Evolutionary conservation across 2,329 filamentous ascomycete genomes (phyloP).

Genomic region (Fonsecaea erecta): DNA sequence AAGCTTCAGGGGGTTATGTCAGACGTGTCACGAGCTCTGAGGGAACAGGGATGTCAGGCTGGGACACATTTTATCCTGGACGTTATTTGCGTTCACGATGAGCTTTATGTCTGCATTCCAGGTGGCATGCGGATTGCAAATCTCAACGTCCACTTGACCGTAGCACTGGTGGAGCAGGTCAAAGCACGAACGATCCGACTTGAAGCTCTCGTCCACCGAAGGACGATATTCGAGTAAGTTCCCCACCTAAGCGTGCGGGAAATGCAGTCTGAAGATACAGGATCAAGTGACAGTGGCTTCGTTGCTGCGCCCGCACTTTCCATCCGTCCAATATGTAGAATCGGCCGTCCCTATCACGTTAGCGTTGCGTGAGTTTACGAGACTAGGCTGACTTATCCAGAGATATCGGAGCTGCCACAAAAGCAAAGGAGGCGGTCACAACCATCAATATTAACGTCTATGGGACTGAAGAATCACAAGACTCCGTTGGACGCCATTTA

Average conservation of each 20-base stretch:
- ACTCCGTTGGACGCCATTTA: slow-evolving; percentile 4
- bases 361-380: not conserved
- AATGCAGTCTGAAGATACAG: not conserved
- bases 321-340: not conserved
- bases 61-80: slow-evolving; percentile 16
- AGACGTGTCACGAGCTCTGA: slow-evolving; percentile 5
- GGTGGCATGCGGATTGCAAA: slow-evolving; percentile 13
- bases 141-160: slow-evolving; percentile 17
- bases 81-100: not conserved
- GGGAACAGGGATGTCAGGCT: not conserved
- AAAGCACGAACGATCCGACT: slow-evolving; percentile 9
- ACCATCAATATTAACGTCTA: slow-evolving; percentile 33
- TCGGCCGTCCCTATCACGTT: not conserved
- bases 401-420: slow-evolving; percentile 14
- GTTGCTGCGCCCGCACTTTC: not conserved
- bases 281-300: not conserved
- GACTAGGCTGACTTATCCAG: not conserved
- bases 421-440: slow-evolving; percentile 22
- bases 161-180: slow-evolving; percentile 9
- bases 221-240: slow-evolving; percentile 26
- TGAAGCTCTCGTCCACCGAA: slow-evolving; percentile 15
- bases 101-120: slow-evolving; percentile 13
- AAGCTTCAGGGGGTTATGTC: slow-evolving; percentile 23
- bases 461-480: slow-evolving; percentile 1
- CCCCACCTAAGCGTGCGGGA: not conserved